Evolutionary conservation across 306 rosid species (phyloP), one percentile per base, ranked within the genome.

Genomic region (Prunus mira): DNA sequence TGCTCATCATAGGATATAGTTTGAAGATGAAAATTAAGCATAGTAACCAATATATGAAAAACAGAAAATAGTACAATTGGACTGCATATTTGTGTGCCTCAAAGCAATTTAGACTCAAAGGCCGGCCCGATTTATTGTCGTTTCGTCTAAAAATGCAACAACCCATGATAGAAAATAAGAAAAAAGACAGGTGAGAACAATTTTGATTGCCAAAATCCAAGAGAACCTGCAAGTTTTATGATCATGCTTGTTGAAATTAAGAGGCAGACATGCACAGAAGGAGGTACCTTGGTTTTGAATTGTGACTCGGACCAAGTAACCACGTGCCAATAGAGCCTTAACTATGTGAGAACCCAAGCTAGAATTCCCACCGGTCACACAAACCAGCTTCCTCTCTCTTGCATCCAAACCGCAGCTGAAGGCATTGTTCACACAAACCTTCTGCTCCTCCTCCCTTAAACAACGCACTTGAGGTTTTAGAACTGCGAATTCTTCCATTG

Each of bases 331-430:
- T 50, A 71, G 75, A 19, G 64, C 75, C 19, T 3, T 71, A 6
- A n/a, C 64, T 52, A 52, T 52, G 19, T 52, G 64, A 71, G 64
- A 71, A 52, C 75, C 75, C 63, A 71, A 10, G 52, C 13, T 22
- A 32, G 75, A 71, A 20, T 71, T 71, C 52, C 75, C 75, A 71
- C 75, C 55, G 51, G 75, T 71, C 20, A 71, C 75, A 71, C 75
- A 71, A 13, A 55, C 65, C 34, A 71, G 65, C 20, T 38, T 71
- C 65, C 45, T 34, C 28, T 71, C 65, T 71, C 65, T 30, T 55
- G 34, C 63, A 55, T 55, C 75, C 32, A 5, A 71, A 22, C 65
- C 38, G 75, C 75, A 55, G 27, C 75, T 32, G 65, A 71, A 71
- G 3, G 50, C 34, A 55, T 71, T 12, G 64, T 71, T 55, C 4